Percentiles rank a stretch among this genome's conserved stretches.
These are phyloP conservation scores for Fusarium sp. DNA, from an alignment of 2,329 filamentous ascomycete genomes.

Conservation along the genomic window DNA sequence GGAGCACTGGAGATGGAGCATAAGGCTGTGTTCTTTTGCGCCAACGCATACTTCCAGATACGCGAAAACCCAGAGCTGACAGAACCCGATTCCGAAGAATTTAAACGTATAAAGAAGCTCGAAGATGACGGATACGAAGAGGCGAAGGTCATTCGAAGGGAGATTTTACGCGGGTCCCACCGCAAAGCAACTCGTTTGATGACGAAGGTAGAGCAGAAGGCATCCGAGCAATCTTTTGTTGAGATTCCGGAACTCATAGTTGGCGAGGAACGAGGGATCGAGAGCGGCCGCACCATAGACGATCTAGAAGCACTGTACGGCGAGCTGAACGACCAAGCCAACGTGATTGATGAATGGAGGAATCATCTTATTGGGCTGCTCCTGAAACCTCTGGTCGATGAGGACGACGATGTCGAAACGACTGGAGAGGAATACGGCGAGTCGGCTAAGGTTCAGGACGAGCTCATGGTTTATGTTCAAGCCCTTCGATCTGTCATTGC, in stretches of 20 bases:
- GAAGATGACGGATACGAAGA: constrained; percentile 82
- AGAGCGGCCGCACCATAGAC: constrained; percentile 77
- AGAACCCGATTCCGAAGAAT: constrained; percentile 76
- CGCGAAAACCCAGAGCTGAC: constrained; percentile 79
- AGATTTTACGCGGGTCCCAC: constrained; percentile 76
- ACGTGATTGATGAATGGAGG: constrained; percentile 81
- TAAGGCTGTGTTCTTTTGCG: constrained; percentile 86
- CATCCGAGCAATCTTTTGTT: constrained; percentile 68
- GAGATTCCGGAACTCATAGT: constrained; percentile 72
- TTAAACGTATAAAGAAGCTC: constrained; percentile 74
- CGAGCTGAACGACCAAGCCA: constrained; percentile 80
- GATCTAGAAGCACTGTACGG: constrained; percentile 75
- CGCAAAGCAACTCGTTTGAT: constrained; percentile 67
- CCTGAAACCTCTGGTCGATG: constrained; percentile 82
- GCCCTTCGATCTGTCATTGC: constrained; percentile 81
- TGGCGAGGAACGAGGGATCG: constrained; percentile 74
- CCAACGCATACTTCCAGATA: constrained; percentile 87
- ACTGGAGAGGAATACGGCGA: constrained; percentile 93
- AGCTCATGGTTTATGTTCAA: constrained; percentile 89
- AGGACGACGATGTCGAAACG: constrained; percentile 79
- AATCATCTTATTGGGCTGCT: constrained; percentile 80
- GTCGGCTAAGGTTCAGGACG: constrained; percentile 89
- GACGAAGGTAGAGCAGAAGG: constrained; percentile 69
- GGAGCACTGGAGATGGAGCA: constrained; percentile 85
- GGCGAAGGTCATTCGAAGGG: constrained; percentile 83